Conservation (phyloP, 78 protist species). For the Paulinella micropora region DNA sequence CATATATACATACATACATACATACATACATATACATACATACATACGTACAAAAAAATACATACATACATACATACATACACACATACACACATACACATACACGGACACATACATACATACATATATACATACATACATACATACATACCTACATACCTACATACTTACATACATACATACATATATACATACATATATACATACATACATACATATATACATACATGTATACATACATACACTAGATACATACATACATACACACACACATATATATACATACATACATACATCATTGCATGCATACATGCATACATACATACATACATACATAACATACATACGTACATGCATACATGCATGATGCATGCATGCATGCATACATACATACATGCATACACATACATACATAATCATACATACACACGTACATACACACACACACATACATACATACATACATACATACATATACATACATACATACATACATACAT, state of each 20-base stretch:
- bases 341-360: too few species aligned
- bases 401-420: too few species aligned
- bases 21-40: neutral
- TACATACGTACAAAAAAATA: neutral
- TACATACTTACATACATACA: neutral
- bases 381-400: too few species aligned
- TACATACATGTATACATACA: neutral
- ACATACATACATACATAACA: too few species aligned
- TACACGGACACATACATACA: neutral
- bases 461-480: too few species aligned
- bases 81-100: neutral
- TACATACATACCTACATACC: neutral
- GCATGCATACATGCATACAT: too few species aligned
- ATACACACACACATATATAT: too few species aligned
- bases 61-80: neutral
- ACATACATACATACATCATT: too few species aligned
- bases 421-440: too few species aligned
- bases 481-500: too few species aligned
- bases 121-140: neutral
- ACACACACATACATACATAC: too few species aligned
- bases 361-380: too few species aligned
- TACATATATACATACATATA: neutral
- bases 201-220: neutral
- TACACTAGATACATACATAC: neutral
- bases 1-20: neutral